Evolutionary conservation across 106 monocot genomes (phyloP), one percentile per base, ranked within the genome.

Genomic region (Acorus calamus): DNA sequence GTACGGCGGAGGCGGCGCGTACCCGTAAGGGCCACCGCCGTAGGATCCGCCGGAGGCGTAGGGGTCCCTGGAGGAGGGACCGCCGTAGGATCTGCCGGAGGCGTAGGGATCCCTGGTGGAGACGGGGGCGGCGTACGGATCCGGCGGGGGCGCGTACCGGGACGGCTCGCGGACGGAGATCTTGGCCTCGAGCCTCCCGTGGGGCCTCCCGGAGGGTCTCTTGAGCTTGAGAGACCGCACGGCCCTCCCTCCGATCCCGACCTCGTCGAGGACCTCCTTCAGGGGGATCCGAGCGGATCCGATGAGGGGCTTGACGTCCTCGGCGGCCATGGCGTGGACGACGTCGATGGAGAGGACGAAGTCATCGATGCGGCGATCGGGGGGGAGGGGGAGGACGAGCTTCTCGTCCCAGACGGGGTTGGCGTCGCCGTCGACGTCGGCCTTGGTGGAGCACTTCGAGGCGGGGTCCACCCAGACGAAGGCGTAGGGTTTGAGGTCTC

Each of bases 131-230:
- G 5, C 11, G 63, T 58, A 58, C 7, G 57, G 42, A 5, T 7
- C 9, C 48, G 55, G 11, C 14, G 77, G 53, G 8, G 78, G 56
- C 46, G 76, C 67, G 59, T 80, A 75, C 11, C 75, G 49, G 0
- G 55, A 0, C 4, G 69, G 55, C 55, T 84, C 84, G 50, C 79
- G 76, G 56, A 89, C 69, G 46, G 68, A 64, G 4, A 89, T 60
- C 71, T 62, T 77, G 70, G 84, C 56, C 51, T 84, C 81, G 13
- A 85, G 8, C 71, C 66, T 71, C 13, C 77, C 82, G 0, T 92
- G 92, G 2, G 88, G 88, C 2, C 88, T 67, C 7, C 92, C 92
- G 13, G 92, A 88, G 6, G 92, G 88, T 0, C 92, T 79, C 75
- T 88, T 85, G 7, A 88, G 73, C 65, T 82, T 79, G 14, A 92